phyloP scores from a whole-genome alignment of 2,329 filamentous ascomycete species.

The Pestalotiopsis sp. region DNA sequence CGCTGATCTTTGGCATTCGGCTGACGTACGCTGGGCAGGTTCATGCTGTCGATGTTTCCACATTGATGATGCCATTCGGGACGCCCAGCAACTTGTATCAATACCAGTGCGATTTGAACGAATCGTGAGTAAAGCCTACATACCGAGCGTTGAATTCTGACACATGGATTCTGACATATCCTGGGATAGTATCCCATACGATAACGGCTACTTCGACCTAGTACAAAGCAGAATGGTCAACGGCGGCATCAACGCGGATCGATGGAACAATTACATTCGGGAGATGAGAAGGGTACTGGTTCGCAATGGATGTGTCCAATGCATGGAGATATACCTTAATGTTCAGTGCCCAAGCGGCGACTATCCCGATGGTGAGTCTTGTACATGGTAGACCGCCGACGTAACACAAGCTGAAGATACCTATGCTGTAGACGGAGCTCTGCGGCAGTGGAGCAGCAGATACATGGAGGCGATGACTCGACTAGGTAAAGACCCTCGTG shows the following conservation, averaged over 20 bases:
- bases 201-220: slow-evolving; percentile 75
- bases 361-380: slow-evolving; percentile 59
- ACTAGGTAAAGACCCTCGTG: slow-evolving; percentile 67
- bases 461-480: slow-evolving; percentile 64
- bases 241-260: slow-evolving; percentile 70
- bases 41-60: slow-evolving; percentile 70
- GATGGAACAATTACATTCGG: slow-evolving; percentile 76
- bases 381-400: not conserved
- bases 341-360: slow-evolving; percentile 85
- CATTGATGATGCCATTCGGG: slow-evolving; percentile 47
- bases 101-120: slow-evolving; percentile 74
- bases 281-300: slow-evolving; percentile 76
- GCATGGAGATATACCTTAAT: slow-evolving; percentile 86
- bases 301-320: slow-evolving; percentile 82
- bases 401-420: slow-evolving; percentile 5
- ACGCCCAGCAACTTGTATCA: slow-evolving; percentile 61
- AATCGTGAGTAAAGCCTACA: slow-evolving; percentile 46
- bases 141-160: not conserved
- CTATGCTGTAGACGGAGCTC: slow-evolving; percentile 57
- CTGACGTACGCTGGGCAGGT: slow-evolving; percentile 51
- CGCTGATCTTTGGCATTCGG: not conserved
- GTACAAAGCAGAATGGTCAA: slow-evolving; percentile 77
- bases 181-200: slow-evolving; percentile 48
- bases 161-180: slow-evolving; percentile 18
- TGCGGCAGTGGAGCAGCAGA: slow-evolving; percentile 68